Evolutionary conservation across 495 filamentous ascomycete species (phyloP).

Genomic region (Hyaloscypha hepaticicola): DNA sequence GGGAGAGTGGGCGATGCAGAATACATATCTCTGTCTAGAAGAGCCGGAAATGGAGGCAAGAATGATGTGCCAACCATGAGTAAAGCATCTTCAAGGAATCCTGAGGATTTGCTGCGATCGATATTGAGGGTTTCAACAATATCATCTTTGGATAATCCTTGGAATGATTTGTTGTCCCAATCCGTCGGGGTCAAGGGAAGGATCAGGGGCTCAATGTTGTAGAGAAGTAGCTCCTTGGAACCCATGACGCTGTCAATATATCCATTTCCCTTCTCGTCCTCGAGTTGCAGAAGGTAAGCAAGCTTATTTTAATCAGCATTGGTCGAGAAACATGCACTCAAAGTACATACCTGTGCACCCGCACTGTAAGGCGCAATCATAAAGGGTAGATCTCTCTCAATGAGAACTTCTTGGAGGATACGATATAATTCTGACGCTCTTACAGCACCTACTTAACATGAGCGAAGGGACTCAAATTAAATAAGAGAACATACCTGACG

Average conservation of each 20-base stretch:
- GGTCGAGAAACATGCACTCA: constrained; percentile 9
- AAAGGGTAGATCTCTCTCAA: constrained; percentile 68
- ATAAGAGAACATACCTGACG: constrained; percentile 57
- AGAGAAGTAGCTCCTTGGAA: constrained; percentile 83
- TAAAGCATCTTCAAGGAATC: constrained; percentile 78
- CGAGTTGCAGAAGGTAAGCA: constrained; percentile 56
- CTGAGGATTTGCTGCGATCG: constrained; percentile 39
- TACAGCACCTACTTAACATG: constrained; percentile 45
- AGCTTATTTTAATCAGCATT: constrained; percentile 51
- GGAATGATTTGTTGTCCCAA: constrained; percentile 62
- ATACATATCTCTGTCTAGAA: constrained; percentile 50
- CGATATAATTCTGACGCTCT: constrained; percentile 62
- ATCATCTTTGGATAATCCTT: constrained; percentile 67
- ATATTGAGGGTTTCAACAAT: constrained; percentile 70
- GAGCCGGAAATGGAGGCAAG: constrained; percentile 71
- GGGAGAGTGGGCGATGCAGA: constrained; percentile 55
- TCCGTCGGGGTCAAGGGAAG: constrained; percentile 40
- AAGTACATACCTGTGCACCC: constrained; percentile 69
- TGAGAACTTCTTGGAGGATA: constrained; percentile 71
- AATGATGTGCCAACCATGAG: constrained; percentile 83
- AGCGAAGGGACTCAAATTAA: neutral
- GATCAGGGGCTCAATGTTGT: constrained; percentile 52
- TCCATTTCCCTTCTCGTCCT: constrained; percentile 60
- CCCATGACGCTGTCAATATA: constrained; percentile 79
- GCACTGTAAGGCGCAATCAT: constrained; percentile 89